These are phyloP conservation scores for Neltuma alba DNA, from an alignment of 306 rosid genomes.

Conservation along the genomic window DNA sequence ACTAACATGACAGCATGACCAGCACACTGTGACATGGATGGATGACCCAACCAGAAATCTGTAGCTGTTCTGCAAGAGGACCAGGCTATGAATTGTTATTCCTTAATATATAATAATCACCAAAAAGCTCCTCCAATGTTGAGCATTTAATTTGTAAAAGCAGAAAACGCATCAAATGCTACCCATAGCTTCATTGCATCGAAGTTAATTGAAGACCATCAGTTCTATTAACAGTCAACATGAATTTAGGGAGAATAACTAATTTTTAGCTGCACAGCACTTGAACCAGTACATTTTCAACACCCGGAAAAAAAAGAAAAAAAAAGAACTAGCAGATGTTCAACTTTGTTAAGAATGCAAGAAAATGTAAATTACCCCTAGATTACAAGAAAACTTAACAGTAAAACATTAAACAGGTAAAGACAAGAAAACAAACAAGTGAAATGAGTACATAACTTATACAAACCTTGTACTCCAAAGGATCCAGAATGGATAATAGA, in stretches of 20 bases:
- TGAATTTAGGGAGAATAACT: slow-evolving; percentile 13
- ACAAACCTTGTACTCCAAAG: slow-evolving; percentile 98
- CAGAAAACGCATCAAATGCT: neutral
- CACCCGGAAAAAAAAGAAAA: neutral
- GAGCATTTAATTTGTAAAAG: neutral
- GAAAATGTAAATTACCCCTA: slow-evolving; percentile 3
- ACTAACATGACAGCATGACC: slow-evolving; percentile 18
- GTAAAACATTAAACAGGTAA: slow-evolving; percentile 3
- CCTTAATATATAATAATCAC: slow-evolving; percentile 6
- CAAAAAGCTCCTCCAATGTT: slow-evolving; percentile 1
- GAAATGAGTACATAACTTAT: slow-evolving; percentile 16
- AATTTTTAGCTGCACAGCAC: neutral
- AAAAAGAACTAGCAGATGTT: slow-evolving; percentile 10
- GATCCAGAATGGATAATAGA: slow-evolving; percentile 97
- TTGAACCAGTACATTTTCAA: slow-evolving; percentile 12
- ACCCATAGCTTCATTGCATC: neutral
- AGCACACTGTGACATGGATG: slow-evolving; percentile 15
- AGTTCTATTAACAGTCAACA: neutral
- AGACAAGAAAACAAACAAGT: slow-evolving; percentile 14
- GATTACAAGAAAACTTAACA: slow-evolving; percentile 14
- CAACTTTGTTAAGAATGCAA: slow-evolving; percentile 23
- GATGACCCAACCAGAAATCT: neutral
- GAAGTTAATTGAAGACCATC: neutral
- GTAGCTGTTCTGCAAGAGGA: slow-evolving; percentile 9
- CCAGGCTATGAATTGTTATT: neutral